phyloP scores from a whole-genome alignment of 768 basidiomycete species.

The Leccinum rimulosum region DNA sequence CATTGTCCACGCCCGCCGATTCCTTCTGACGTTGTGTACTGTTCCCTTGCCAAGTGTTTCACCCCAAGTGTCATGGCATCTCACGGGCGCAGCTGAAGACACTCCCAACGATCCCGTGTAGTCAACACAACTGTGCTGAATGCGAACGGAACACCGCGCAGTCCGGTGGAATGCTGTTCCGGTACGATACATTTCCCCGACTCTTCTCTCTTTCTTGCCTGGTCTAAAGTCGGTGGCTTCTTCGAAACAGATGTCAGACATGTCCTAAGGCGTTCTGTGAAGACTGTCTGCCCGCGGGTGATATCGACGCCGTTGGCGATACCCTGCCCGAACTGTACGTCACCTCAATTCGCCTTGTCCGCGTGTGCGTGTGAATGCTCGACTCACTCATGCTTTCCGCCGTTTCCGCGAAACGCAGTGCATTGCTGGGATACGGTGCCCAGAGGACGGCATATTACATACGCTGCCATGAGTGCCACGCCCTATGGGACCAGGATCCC shows the following conservation, averaged over 20 bases:
- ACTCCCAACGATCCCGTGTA: constrained; percentile 35
- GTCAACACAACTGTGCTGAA: constrained; percentile 48
- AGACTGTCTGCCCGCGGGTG: constrained; percentile 53
- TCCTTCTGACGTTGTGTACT: not conserved
- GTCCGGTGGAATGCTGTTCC: constrained; percentile 57
- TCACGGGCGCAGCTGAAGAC: constrained; percentile 29
- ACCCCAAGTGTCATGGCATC: constrained; percentile 46
- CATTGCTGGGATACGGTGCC: constrained; percentile 39
- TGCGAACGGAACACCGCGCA: constrained; percentile 46
- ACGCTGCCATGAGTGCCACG: constrained; percentile 47
- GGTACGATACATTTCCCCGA: constrained; percentile 33
- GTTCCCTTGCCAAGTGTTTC: constrained; percentile 43
- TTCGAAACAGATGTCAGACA: constrained; percentile 47
- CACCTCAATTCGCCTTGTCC: not conserved
- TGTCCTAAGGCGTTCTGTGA: constrained; percentile 61
- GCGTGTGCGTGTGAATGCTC: not conserved
- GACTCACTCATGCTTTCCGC: not conserved
- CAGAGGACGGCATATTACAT: constrained; percentile 44
- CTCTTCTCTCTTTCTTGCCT: not conserved
- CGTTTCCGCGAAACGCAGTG: constrained; percentile 25
- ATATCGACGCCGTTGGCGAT: constrained; percentile 53
- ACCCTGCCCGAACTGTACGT: constrained; percentile 57
- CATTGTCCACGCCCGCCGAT: constrained; percentile 1
- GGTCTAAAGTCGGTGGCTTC: not conserved
- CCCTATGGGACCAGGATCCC: constrained; percentile 36